phyloP scores from a whole-genome alignment of 306 rosid species.

The Sophora flavescens region DNA sequence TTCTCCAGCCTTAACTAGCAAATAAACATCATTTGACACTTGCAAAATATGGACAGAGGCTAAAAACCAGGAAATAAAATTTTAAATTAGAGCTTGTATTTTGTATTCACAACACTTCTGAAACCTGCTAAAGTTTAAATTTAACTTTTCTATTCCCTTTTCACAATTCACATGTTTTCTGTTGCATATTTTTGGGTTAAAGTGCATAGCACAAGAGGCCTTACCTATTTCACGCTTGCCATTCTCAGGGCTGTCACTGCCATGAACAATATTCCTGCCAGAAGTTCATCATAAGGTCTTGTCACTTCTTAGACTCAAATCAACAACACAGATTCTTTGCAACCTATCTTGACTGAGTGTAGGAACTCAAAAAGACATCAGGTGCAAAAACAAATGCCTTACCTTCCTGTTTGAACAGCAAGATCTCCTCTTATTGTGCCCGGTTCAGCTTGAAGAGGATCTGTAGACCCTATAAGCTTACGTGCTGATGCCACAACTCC shows the following conservation, averaged over 20 bases:
- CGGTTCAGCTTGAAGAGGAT: slow-evolving; percentile 97
- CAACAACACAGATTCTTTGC: slow-evolving; percentile 11
- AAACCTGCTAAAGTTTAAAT: slow-evolving; percentile 9
- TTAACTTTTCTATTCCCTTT: slow-evolving; percentile 12
- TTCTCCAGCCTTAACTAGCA: not conserved
- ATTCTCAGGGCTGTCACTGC: slow-evolving; percentile 98
- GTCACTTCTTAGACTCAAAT: slow-evolving; percentile 35
- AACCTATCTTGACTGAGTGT: slow-evolving; percentile 10
- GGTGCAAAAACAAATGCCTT: slow-evolving; percentile 44
- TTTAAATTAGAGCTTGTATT: not conserved
- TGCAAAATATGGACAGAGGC: not conserved
- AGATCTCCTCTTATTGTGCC: slow-evolving; percentile 99
- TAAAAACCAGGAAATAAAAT: slow-evolving; percentile 9
- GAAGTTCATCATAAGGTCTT: slow-evolving; percentile 42
- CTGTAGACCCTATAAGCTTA: slow-evolving; percentile 89
- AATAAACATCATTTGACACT: slow-evolving; percentile 20
- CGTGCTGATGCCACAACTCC: slow-evolving; percentile 96
- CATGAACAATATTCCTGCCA: slow-evolving; percentile 93
- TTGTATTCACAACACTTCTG: not conserved
- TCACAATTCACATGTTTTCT: slow-evolving; percentile 8
- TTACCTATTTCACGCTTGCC: slow-evolving; percentile 93
- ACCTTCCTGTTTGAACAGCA: slow-evolving; percentile 95
- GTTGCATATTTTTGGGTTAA: slow-evolving; percentile 25
- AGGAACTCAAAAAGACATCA: slow-evolving; percentile 27
- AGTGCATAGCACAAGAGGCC: slow-evolving; percentile 25